phyloP scores from a whole-genome alignment of 2,329 filamentous ascomycete species.

The Talaromyces pinophilus region DNA sequence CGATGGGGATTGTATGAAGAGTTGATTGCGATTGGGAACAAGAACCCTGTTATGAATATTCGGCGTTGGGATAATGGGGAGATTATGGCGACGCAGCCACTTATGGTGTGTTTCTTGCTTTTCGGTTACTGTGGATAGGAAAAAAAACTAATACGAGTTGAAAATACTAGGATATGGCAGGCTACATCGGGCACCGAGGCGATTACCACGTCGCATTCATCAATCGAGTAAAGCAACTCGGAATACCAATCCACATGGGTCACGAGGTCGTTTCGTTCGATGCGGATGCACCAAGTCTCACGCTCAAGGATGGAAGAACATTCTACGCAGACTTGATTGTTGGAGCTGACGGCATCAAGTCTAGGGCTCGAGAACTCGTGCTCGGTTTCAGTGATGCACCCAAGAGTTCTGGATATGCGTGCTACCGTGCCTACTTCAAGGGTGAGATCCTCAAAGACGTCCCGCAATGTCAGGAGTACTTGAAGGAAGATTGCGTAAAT shows the following conservation, averaged over 20 bases:
- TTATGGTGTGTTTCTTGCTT: constrained; percentile 16
- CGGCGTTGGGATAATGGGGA: constrained; percentile 17
- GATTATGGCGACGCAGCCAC: constrained; percentile 21
- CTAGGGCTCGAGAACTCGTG: constrained; percentile 25
- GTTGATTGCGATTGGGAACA: constrained; percentile 21
- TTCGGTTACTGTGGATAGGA: neutral
- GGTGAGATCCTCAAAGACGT: constrained; percentile 22
- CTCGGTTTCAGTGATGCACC: constrained; percentile 23
- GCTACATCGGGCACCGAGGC: constrained; percentile 23
- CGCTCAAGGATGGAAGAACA: constrained; percentile 21
- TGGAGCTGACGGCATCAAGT: constrained; percentile 29
- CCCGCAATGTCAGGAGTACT: constrained; percentile 43
- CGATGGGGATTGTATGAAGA: constrained; percentile 22
- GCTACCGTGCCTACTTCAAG: constrained; percentile 21
- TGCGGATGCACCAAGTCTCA: constrained; percentile 27
- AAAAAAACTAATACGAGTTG: neutral
- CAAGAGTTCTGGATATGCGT: constrained; percentile 20
- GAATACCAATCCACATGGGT: constrained; percentile 22
- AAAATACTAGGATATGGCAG: neutral
- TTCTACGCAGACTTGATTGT: constrained; percentile 27
- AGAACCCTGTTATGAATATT: constrained; percentile 23
- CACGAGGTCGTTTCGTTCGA: constrained; percentile 22
- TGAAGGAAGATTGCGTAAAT: constrained; percentile 53
- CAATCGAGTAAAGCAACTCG: constrained; percentile 15
- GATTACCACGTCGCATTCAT: constrained; percentile 22